Evolutionary conservation across 371 early-diverging fungal species (phyloP).

Genomic region (Haplosporangium sp.): DNA sequence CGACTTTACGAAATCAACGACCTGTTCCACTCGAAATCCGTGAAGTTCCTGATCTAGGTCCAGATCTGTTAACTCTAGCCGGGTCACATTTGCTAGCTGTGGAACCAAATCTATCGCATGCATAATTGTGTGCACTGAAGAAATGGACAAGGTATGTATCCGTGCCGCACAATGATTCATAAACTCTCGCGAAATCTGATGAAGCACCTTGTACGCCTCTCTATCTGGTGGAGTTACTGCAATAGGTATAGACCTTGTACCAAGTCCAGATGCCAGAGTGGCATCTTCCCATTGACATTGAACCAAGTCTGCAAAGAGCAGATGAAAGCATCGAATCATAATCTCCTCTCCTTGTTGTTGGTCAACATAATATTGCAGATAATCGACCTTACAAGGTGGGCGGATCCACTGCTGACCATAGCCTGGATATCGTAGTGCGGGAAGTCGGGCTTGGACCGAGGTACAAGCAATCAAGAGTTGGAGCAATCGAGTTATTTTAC

Average conservation of each 20-base stretch:
- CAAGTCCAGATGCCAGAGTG: neutral
- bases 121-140: constrained; percentile 19
- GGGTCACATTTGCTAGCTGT: constrained; percentile 20
- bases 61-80: constrained; percentile 45
- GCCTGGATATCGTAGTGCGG: constrained; percentile 49
- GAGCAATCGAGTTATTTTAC: constrained; percentile 34
- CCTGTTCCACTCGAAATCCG: constrained; percentile 17
- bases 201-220: constrained; percentile 36
- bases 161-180: constrained; percentile 22
- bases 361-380: constrained; percentile 33
- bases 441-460: constrained; percentile 39
- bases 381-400: constrained; percentile 39
- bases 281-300: constrained; percentile 21
- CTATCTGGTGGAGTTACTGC: constrained; percentile 26
- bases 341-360: constrained; percentile 21
- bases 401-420: constrained; percentile 55
- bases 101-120: constrained; percentile 25
- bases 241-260: neutral
- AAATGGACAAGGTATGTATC: constrained; percentile 40
- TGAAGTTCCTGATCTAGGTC: constrained; percentile 16
- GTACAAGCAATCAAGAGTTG: constrained; percentile 51
- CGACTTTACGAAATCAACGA: constrained; percentile 39
- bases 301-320: constrained; percentile 48
- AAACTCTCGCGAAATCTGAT: constrained; percentile 42
- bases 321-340: constrained; percentile 37